These are phyloP conservation scores for Incumbomyces delicatus DNA, from an alignment of 2,329 filamentous ascomycete species.

Conservation along the genomic window DNA sequence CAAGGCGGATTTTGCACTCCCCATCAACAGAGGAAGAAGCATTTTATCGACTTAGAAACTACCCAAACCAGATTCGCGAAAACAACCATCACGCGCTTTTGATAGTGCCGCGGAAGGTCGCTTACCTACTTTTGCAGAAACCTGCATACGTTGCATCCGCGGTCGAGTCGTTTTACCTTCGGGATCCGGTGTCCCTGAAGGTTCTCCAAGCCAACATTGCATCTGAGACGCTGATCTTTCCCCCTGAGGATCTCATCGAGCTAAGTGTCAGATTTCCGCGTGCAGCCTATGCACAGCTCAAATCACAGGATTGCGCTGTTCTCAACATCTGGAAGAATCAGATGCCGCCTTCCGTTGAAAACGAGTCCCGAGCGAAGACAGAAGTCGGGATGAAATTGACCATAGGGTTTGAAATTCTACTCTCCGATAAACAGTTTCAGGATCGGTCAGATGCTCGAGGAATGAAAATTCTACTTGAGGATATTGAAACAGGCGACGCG, in stretches of 20 bases:
- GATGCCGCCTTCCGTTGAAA: constrained; percentile 28
- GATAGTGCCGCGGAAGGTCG: constrained; percentile 70
- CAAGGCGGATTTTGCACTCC: constrained; percentile 57
- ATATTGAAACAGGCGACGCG: constrained; percentile 63
- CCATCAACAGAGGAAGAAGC: constrained; percentile 73
- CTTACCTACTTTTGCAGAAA: constrained; percentile 64
- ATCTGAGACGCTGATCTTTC: constrained; percentile 49
- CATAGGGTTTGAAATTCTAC: constrained; percentile 82
- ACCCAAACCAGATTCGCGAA: constrained; percentile 63
- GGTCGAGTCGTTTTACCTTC: constrained; percentile 83
- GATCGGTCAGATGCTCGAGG: constrained; percentile 63
- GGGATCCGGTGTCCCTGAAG: constrained; percentile 68
- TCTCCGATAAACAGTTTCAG: constrained; percentile 56
- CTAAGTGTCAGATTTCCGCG: constrained; percentile 75
- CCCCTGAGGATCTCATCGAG: constrained; percentile 68
- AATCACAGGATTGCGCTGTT: constrained; percentile 67
- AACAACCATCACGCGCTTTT: constrained; percentile 68
- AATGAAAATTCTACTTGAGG: constrained; percentile 64
- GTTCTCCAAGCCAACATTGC: constrained; percentile 51
- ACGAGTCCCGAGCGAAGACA: constrained; percentile 39
- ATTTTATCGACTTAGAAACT: constrained; percentile 78
- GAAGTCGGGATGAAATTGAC: constrained; percentile 83
- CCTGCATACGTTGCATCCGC: constrained; percentile 72
- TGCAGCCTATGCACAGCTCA: constrained; percentile 81
- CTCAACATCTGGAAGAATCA: constrained; percentile 48